Evolutionary conservation across 2,329 filamentous ascomycete species (phyloP).

Genomic region (Dothideomycetes sp.): DNA sequence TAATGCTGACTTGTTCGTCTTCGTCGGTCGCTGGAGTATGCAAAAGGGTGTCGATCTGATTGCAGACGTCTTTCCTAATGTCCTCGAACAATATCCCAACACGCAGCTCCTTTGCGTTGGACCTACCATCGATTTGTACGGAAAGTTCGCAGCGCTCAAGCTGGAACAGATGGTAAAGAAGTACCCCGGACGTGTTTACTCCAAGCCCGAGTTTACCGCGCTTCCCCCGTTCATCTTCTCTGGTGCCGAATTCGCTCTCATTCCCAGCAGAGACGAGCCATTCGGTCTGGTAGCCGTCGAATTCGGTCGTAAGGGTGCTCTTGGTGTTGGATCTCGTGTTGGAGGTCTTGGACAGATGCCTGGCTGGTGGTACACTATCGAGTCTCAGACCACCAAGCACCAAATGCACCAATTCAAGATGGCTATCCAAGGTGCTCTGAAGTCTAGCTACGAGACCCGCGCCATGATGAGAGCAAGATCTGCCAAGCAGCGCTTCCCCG

Average conservation of each 20-base stretch:
- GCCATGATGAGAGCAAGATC: conserved; percentile 55
- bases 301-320: conserved; percentile 56
- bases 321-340: conserved; percentile 55
- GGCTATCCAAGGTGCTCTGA: conserved; percentile 51
- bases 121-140: conserved; percentile 57
- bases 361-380: conserved; percentile 60
- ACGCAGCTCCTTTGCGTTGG: conserved; percentile 53
- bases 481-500: conserved; percentile 55
- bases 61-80: conserved; percentile 53
- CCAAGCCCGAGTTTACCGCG: conserved; percentile 57
- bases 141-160: conserved; percentile 57
- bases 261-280: conserved; percentile 58
- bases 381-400: conserved; percentile 52
- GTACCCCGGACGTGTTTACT: conserved; percentile 55
- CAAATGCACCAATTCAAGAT: conserved; percentile 54
- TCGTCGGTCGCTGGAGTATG: conserved; percentile 58
- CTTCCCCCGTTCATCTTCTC: conserved; percentile 57
- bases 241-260: conserved; percentile 57
- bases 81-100: conserved; percentile 49
- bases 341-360: conserved; percentile 61
- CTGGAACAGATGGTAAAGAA: conserved; percentile 52
- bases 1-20: conserved; percentile 54
- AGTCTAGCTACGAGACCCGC: conserved; percentile 43
- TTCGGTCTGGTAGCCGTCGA: conserved; percentile 60
- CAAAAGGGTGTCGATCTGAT: conserved; percentile 61